These are phyloP conservation scores for Aureobasidium lini DNA, from an alignment of 2,329 filamentous ascomycete species.

Conservation along the genomic window DNA sequence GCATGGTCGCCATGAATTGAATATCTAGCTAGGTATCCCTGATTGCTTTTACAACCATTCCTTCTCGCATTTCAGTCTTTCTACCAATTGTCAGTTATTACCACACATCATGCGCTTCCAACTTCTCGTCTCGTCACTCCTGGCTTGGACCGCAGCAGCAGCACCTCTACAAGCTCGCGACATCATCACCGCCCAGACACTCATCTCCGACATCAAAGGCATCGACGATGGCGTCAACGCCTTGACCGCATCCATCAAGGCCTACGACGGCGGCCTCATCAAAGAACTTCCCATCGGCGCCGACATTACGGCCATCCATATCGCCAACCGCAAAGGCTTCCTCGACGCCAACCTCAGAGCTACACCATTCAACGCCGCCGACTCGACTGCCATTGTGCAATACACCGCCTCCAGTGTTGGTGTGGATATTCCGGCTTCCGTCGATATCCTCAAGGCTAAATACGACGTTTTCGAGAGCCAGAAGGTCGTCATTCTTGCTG, in stretches of 20 bases:
- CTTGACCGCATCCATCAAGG: slow-evolving; percentile 15
- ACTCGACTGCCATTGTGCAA: slow-evolving; percentile 18
- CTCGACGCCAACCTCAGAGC: slow-evolving; percentile 19
- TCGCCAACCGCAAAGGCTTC: slow-evolving; percentile 21
- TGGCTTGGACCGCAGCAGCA: neutral
- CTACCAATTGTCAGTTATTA: neutral
- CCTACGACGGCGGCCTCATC: slow-evolving; percentile 15
- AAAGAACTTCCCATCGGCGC: slow-evolving; percentile 14
- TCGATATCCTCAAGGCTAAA: slow-evolving; percentile 18
- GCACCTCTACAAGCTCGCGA: slow-evolving; percentile 7
- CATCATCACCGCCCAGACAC: slow-evolving; percentile 17
- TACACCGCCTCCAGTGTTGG: slow-evolving; percentile 18
- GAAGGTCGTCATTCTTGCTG: slow-evolving; percentile 16
- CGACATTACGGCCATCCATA: slow-evolving; percentile 19
- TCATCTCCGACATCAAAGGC: slow-evolving; percentile 19
- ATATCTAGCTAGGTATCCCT: neutral
- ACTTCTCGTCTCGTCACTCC: neutral
- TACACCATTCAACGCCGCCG: slow-evolving; percentile 15
- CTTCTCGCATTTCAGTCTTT: too few species aligned
- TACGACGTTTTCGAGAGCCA: slow-evolving; percentile 17
- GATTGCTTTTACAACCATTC: too few species aligned
- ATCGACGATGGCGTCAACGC: slow-evolving; percentile 19
- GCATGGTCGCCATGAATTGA: neutral
- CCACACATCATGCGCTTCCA: neutral
- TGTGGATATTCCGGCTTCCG: slow-evolving; percentile 17